These are phyloP conservation scores for Fusarium mundagurra DNA, from an alignment of 2,329 filamentous ascomycete species.

Conservation along the genomic window DNA sequence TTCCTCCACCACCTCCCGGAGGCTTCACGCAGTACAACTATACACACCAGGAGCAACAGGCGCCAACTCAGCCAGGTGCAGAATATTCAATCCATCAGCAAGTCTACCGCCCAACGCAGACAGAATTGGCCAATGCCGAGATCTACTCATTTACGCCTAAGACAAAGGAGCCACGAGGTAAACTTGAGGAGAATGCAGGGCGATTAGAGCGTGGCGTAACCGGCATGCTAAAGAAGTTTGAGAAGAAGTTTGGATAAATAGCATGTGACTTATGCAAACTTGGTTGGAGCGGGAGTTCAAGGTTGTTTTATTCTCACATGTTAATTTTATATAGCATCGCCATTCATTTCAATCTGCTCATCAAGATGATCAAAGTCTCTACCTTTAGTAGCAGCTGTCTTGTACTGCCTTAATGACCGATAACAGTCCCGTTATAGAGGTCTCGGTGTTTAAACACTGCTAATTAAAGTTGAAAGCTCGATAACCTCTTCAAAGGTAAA, in stretches of 20 bases:
- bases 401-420: neutral
- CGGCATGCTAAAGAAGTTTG: conserved; percentile 79
- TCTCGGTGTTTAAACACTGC: neutral
- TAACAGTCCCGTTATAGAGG: neutral
- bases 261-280: neutral
- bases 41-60: conserved; percentile 38
- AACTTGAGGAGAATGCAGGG: conserved; percentile 72
- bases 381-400: neutral
- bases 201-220: conserved; percentile 75
- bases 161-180: conserved; percentile 56
- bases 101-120: conserved; percentile 74
- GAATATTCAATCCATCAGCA: conserved; percentile 74
- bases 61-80: conserved; percentile 30
- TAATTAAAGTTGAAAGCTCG: neutral
- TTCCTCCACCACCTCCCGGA: conserved; percentile 57
- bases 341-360: neutral
- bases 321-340: neutral
- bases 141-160: conserved; percentile 53
- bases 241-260: conserved; percentile 73
- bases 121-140: conserved; percentile 57
- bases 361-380: neutral
- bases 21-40: conserved; percentile 67
- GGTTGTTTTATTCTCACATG: conserved; percentile 9
- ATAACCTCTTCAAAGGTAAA: neutral
- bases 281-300: conserved; percentile 26